Evolutionary conservation across 2,329 filamentous ascomycete species (phyloP), one percentile per base, ranked within the genome.

Genomic region (Cordyceps tenuipes): DNA sequence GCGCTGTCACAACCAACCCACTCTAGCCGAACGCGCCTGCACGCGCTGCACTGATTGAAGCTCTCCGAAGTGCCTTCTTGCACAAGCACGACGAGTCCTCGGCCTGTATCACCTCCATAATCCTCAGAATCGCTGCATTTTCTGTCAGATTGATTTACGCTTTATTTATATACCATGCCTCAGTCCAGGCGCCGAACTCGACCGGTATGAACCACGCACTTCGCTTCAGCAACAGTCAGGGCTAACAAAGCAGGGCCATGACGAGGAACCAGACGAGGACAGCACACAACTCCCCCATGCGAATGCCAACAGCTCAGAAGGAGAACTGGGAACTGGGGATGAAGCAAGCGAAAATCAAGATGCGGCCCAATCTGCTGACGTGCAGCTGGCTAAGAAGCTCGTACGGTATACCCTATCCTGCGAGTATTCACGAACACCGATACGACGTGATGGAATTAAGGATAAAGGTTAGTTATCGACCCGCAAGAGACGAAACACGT

Each of bases 351-450:
- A 72, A 3, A 68, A 71, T 6, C 69, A 63, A 6, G 61, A 64
- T 13, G 67, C 68, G n/a, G 71, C 69, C 21, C 71, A 70, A n/a
- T 75, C 68, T 36, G 76, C 72, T 44, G 77, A 80, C 41, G 74
- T 79, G 4, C 80, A 83, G 64, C 71, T 85, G 39, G 79, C 83
- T 41, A 87, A 86, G 72, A 87, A 85, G 67, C 71, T 89, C n/a
- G 79, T 88, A n/a, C 80, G 86, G 57, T 87, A 87, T 65, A 84
- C 83, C 3, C 70, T 89, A 26, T 82, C 85, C 5, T 87, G 85
- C 71, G 85, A 89, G 67, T 86, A 80, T 63, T 81, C 84, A 10
- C 77, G 85, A 57, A 77, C 79, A 44, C 76, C 80, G 0, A 86
- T 89, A 50, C 78, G 78, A 57, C 75, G 85, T 64, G 79, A 84